These are phyloP conservation scores for Westerdykella sp. DNA, from an alignment of 2,329 filamentous ascomycete species.

Conservation along the genomic window DNA sequence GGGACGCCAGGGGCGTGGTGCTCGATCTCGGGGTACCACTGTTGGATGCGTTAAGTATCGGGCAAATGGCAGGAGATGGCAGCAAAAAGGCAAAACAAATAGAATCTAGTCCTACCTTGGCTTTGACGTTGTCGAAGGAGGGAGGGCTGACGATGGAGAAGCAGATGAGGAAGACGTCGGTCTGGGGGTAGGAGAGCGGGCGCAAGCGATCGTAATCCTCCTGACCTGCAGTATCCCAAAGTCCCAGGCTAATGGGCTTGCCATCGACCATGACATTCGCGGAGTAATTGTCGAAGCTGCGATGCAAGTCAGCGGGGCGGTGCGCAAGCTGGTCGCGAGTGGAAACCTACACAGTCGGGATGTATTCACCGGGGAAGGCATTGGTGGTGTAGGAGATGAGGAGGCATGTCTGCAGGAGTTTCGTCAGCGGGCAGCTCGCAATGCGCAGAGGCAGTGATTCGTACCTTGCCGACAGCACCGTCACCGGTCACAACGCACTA, in stretches of 20 bases:
- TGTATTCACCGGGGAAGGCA: constrained; percentile 99
- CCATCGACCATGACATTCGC: constrained; percentile 99
- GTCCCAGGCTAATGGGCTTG: constrained; percentile 90
- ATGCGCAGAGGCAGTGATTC: constrained; percentile 31
- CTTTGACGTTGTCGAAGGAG: constrained; percentile 97
- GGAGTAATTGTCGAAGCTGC: constrained; percentile 96
- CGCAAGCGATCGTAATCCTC: constrained; percentile 96
- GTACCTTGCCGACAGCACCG: constrained; percentile 96
- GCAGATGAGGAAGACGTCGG: constrained; percentile 96
- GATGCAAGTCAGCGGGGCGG: constrained; percentile 17
- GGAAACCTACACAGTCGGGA: constrained; percentile 79
- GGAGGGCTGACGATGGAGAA: constrained; percentile 97
- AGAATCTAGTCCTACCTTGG: constrained; percentile 62
- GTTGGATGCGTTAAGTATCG: neutral
- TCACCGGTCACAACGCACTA: constrained; percentile 98
- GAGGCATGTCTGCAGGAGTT: constrained; percentile 72
- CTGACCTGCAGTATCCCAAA: constrained; percentile 98
- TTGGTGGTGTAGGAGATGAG: constrained; percentile 99
- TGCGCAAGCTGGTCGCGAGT: constrained; percentile 3
- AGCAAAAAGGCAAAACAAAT: neutral
- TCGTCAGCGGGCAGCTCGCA: constrained; percentile 21
- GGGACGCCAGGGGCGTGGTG: constrained; percentile 93
- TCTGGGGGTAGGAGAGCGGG: constrained; percentile 95
- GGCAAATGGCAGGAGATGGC: too few relatives aligned
- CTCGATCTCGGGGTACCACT: constrained; percentile 98